These are phyloP conservation scores for Alternaria panax DNA, from an alignment of 2,329 filamentous ascomycete genomes.

Conservation along the genomic window DNA sequence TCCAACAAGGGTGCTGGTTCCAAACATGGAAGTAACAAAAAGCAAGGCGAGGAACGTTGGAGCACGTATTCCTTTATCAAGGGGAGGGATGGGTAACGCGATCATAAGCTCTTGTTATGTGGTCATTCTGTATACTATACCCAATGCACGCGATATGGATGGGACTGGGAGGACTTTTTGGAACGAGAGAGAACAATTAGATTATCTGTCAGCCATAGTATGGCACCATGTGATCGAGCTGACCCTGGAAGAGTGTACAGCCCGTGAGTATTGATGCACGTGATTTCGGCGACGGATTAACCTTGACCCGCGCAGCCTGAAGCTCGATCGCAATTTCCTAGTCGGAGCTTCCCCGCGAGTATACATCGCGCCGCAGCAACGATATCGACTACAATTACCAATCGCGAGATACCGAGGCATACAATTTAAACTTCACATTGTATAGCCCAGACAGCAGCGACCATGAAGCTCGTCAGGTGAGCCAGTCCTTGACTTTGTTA, in stretches of 20 bases:
- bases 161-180: not conserved
- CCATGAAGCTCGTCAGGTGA: slow-evolving; percentile 50
- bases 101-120: not conserved
- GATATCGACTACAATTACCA: not conserved
- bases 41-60: not conserved
- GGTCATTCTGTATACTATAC: not conserved
- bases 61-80: slow-evolving; percentile 4
- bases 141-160: not conserved
- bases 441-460: slow-evolving; percentile 11
- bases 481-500: not conserved
- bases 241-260: not conserved
- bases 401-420: not conserved
- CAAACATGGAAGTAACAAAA: not conserved
- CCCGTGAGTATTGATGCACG: slow-evolving; percentile 10
- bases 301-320: slow-evolving; percentile 26
- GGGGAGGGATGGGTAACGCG: not conserved
- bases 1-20: not conserved
- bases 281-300: slow-evolving; percentile 22
- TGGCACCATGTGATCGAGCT: not conserved
- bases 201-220: not conserved
- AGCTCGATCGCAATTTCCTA: slow-evolving; percentile 34
- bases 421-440: not conserved
- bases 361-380: slow-evolving; percentile 25
- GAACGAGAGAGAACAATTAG: not conserved
- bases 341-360: slow-evolving; percentile 31